phyloP scores from a whole-genome alignment of 768 basidiomycete genomes.

The Tephrocybe sp. region DNA sequence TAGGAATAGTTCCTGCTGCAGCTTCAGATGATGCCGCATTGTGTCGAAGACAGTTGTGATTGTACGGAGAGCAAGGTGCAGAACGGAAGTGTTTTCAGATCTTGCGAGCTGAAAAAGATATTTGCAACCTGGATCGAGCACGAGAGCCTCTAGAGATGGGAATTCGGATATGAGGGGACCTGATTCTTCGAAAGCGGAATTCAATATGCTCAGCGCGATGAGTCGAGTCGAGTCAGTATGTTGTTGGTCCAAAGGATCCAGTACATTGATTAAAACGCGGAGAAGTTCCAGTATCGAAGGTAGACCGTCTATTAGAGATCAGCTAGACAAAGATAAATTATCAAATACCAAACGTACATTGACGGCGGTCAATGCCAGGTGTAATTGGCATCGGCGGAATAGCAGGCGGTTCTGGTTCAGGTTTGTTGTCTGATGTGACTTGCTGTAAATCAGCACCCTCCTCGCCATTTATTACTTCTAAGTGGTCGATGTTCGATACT shows the following conservation, averaged over 20 bases:
- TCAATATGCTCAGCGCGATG: constrained; percentile 83
- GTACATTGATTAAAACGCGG: constrained; percentile 90
- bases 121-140: constrained; percentile 91
- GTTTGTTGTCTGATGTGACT: constrained; percentile 7
- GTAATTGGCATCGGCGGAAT: constrained; percentile 21
- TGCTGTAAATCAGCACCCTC: constrained; percentile 20
- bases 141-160: constrained; percentile 70
- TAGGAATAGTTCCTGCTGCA: constrained; percentile 94
- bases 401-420: constrained; percentile 11
- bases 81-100: constrained; percentile 78
- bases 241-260: constrained; percentile 91
- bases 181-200: constrained; percentile 82
- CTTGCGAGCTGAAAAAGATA: constrained; percentile 95
- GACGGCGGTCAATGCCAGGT: constrained; percentile 31
- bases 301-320: constrained; percentile 63
- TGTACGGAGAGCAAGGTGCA: constrained; percentile 79
- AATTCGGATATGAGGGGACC: constrained; percentile 74
- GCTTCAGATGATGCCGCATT: constrained; percentile 80
- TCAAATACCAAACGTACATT: constrained; percentile 33
- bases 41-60: constrained; percentile 88
- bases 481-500: constrained; percentile 10
- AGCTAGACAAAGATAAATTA: background rate
- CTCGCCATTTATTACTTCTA: constrained; percentile 25
- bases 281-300: constrained; percentile 91
- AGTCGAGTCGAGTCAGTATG: constrained; percentile 96